Percentiles rank a stretch among this genome's conserved stretches.
Evolutionary conservation across 2,329 filamentous ascomycete species (phyloP).

Genomic region (Pseudocercospora musae): DNA sequence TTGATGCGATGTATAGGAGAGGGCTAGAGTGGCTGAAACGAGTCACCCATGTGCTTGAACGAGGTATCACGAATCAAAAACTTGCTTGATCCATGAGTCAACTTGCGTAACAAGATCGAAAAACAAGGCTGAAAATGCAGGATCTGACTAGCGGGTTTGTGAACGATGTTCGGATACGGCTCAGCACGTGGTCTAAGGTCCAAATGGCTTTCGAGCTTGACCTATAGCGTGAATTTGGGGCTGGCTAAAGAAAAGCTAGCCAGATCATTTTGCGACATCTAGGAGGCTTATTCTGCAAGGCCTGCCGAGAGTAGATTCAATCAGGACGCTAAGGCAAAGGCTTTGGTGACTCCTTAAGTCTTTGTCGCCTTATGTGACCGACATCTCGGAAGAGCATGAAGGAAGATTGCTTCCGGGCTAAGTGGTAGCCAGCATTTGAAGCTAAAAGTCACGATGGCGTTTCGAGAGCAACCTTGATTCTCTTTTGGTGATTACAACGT

Average conservation of each 20-base stretch:
- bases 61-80: neutral
- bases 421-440: neutral
- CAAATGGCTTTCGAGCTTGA: neutral
- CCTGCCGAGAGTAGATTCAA: neutral
- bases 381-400: neutral
- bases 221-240: neutral
- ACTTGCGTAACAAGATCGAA: neutral
- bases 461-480: constrained; percentile 1
- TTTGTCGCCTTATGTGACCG: neutral
- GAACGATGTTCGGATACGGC: neutral
- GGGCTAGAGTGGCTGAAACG: neutral
- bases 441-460: neutral
- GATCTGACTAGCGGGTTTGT: neutral
- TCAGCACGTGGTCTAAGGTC: neutral
- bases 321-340: neutral
- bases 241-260: neutral
- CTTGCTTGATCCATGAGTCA: neutral
- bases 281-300: neutral
- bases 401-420: neutral
- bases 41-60: neutral
- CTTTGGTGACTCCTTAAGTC: neutral
- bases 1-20: neutral
- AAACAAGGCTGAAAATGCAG: neutral
- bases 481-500: neutral
- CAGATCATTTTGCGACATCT: neutral